These are phyloP conservation scores for Suillus subalutaceus DNA, from an alignment of 768 basidiomycete species.

Conservation along the genomic window DNA sequence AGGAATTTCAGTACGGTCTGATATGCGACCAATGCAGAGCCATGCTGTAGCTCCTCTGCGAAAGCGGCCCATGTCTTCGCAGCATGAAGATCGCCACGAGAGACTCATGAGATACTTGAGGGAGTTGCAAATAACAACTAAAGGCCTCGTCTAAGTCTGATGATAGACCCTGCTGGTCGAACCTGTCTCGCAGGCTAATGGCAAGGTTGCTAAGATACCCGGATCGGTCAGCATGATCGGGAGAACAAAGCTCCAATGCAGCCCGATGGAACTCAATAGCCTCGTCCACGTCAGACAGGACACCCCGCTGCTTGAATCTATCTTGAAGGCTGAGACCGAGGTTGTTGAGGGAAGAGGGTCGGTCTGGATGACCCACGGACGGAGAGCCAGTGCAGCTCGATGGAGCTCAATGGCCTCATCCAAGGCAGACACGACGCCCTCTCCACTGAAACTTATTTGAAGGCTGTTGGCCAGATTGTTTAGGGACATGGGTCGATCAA, in stretches of 20 bases:
- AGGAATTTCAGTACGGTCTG: too few relatives aligned
- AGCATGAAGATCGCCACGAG: not conserved
- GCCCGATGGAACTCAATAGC: constrained; percentile 9
- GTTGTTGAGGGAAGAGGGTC: not conserved
- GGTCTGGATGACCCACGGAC: not conserved
- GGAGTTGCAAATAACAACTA: not conserved
- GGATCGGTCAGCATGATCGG: not conserved
- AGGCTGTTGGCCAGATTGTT: too few relatives aligned
- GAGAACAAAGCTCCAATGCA: constrained; percentile 1
- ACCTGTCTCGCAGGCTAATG: not conserved
- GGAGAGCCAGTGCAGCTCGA: too few relatives aligned
- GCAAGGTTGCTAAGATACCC: too few relatives aligned
- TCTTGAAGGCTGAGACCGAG: not conserved
- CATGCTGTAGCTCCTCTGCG: too few relatives aligned
- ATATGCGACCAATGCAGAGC: too few relatives aligned
- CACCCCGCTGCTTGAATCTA: not conserved
- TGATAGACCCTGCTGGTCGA: not conserved
- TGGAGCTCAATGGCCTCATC: too few relatives aligned
- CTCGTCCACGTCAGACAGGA: constrained; percentile 17
- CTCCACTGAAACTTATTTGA: too few relatives aligned
- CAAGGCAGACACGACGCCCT: too few relatives aligned
- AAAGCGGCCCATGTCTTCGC: too few relatives aligned
- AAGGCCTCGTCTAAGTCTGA: not conserved
- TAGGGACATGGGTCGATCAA: too few relatives aligned
- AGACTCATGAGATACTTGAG: not conserved